phyloP scores from a whole-genome alignment of 495 filamentous ascomycete species.

The Amphirosellinia nigrospora region DNA sequence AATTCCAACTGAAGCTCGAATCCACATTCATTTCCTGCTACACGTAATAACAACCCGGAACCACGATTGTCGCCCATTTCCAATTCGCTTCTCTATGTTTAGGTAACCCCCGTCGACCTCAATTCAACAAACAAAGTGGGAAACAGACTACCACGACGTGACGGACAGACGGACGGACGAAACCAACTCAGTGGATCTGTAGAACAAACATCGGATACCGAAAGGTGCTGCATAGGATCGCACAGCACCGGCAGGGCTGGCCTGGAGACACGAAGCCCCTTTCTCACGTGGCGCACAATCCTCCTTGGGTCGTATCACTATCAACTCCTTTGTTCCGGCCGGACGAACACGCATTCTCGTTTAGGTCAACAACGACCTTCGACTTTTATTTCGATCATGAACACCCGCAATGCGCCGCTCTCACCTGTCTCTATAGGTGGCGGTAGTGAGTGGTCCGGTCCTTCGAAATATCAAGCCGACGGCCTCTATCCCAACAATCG shows the following conservation, averaged over 20 bases:
- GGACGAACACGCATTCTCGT: background rate
- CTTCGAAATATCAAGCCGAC: slow-evolving; percentile 71
- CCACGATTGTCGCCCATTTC: background rate
- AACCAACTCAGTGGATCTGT: background rate
- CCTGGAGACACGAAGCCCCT: slow-evolving; percentile 31
- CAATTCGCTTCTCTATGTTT: background rate
- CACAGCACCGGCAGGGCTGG: slow-evolving; percentile 28
- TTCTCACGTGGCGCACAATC: slow-evolving; percentile 36
- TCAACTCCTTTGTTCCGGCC: slow-evolving; percentile 16
- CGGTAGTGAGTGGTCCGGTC: slow-evolving; percentile 87
- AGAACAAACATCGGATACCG: slow-evolving; percentile 16
- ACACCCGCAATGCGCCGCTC: slow-evolving; percentile 66
- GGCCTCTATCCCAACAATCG: slow-evolving; percentile 61
- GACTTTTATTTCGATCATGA: slow-evolving; percentile 44
- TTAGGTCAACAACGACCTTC: slow-evolving; percentile 11
- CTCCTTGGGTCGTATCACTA: slow-evolving; percentile 12
- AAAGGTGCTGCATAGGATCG: slow-evolving; percentile 28
- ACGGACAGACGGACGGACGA: background rate
- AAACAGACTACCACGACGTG: slow-evolving; percentile 6
- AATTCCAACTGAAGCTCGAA: slow-evolving; percentile 5
- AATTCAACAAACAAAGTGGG: background rate
- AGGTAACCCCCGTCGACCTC: background rate
- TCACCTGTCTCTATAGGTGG: slow-evolving; percentile 82
- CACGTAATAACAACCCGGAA: slow-evolving; percentile 4
- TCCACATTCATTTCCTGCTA: background rate